Percentiles rank a stretch among this genome's conserved stretches.
Conservation (phyloP, 495 filamentous ascomycete species). For the Bacidia gigantensis region DNA sequence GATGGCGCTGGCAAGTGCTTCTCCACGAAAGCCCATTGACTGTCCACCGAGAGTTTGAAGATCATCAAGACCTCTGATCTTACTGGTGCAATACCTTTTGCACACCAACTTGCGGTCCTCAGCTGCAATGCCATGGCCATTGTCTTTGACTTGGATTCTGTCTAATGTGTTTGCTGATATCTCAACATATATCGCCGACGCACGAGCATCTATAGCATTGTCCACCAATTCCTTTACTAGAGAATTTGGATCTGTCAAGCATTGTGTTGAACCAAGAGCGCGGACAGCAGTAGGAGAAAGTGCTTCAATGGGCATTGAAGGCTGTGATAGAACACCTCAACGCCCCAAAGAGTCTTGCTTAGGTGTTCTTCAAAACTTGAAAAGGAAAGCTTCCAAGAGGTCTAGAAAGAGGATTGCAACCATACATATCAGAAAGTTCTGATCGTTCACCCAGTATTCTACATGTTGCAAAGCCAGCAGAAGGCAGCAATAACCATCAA, state of each 20-base stretch:
- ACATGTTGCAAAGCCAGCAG: no score
- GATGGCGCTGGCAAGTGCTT: slow-evolving; percentile 68
- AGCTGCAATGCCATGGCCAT: slow-evolving; percentile 65
- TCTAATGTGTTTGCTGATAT: slow-evolving; percentile 66
- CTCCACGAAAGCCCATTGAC: slow-evolving; percentile 78
- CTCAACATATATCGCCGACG: slow-evolving; percentile 58
- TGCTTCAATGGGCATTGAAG: slow-evolving; percentile 46
- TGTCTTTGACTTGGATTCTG: slow-evolving; percentile 79
- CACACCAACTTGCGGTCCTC: slow-evolving; percentile 58
- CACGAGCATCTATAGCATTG: slow-evolving; percentile 75
- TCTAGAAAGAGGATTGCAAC: no score
- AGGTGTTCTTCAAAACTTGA: no score
- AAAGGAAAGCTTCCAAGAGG: no score
- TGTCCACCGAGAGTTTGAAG: slow-evolving; percentile 48
- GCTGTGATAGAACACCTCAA: no score
- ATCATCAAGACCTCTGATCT: slow-evolving; percentile 61
- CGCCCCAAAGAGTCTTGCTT: no score
- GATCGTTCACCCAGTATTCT: no score
- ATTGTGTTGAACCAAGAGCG: slow-evolving; percentile 58
- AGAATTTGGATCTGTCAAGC: slow-evolving; percentile 55
- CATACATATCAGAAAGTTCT: no score
- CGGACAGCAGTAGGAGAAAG: slow-evolving; percentile 52
- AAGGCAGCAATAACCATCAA: no score
- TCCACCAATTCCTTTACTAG: slow-evolving; percentile 88
- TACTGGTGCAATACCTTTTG: slow-evolving; percentile 68